These are phyloP conservation scores for Eucalyptus polybractea DNA, from an alignment of 345 rosid species.

Conservation along the genomic window DNA sequence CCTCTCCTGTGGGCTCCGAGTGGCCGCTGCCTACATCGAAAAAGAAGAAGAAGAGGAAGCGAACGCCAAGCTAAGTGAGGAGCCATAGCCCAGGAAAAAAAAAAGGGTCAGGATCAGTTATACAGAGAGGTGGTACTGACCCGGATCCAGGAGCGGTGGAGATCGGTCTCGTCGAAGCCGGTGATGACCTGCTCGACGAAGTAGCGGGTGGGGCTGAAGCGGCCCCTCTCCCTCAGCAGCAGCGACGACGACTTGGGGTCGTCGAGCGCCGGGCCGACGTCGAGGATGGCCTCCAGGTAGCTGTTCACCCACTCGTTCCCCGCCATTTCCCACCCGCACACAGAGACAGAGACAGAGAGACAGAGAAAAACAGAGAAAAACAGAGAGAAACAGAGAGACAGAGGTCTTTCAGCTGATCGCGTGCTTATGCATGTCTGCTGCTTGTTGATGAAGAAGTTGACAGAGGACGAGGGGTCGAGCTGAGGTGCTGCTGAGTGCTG, in stretches of 20 bases:
- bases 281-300: slow-evolving; percentile 57
- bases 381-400: neutral
- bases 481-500: neutral
- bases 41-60: neutral
- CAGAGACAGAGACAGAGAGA: neutral
- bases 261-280: slow-evolving; percentile 37
- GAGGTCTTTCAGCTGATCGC: neutral
- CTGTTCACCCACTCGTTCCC: slow-evolving; percentile 74
- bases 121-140: slow-evolving; percentile 64
- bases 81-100: neutral
- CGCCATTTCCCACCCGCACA: slow-evolving; percentile 22
- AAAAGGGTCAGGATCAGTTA: slow-evolving; percentile 27
- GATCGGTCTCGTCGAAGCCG: slow-evolving; percentile 97
- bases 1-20: slow-evolving; percentile 97
- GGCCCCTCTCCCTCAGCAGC: slow-evolving; percentile 73
- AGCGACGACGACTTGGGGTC: slow-evolving; percentile 43
- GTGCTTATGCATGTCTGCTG: accelerated
- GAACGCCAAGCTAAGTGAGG: neutral
- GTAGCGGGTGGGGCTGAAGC: slow-evolving; percentile 95
- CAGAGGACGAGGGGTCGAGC: neutral
- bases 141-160: slow-evolving; percentile 73
- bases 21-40: slow-evolving; percentile 62
- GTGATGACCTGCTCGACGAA: slow-evolving; percentile 96
- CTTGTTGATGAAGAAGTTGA: neutral
- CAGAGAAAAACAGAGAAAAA: neutral